Base-by-base conservation (phyloP, 2,329 filamentous ascomycete genomes). In the Aspergillus piperis region DNA sequence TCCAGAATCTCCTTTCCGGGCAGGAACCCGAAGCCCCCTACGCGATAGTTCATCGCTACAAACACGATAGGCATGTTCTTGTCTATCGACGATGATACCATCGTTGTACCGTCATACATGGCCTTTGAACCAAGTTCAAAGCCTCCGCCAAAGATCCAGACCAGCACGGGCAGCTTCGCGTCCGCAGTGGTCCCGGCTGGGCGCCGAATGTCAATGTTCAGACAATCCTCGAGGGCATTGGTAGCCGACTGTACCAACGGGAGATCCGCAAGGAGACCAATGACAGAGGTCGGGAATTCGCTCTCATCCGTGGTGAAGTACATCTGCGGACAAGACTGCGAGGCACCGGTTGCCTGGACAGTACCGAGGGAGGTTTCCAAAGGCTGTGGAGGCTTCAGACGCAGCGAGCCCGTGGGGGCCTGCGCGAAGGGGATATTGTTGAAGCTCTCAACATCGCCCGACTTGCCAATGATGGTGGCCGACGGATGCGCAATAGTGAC, bases 11-110 rank as follows among this genome's bases (percentile, higher is more conserved):
- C 88, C 55, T 83, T 83, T 6, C 89, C 89, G 0, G 86, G 83
- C 71, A 92, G 70, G 76, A 92, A 92, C 0, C 90, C 90, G 62
- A 92, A 92, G 0, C 86, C 89, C 7, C 84, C 88, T 0, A 90
- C 79, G 2, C 90, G 87, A 75, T 96, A 93, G 77, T 92, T 93
- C 70, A 93, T 86, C 0, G 88, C 84, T 0, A 94, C 90, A 57
- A 88, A 90, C 50, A 96, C 77, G 63, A 94, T 86, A 0, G 88
- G 87, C 75, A 90, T 85, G 32, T 81, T 81, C 56, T 83, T 66
- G 0, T 68, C 64, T 11, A 83, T 75, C 1, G 81, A 81, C 47
- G 68, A 65, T 5, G 62, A 60, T 2, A 78, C 74, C 41, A 77
- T 61, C 15, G 63, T 62, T 0, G 65, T 62, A 0, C 75, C 77